Evolutionary conservation across 257 asterid species (phyloP), one percentile per base, ranked within the genome.

Genomic region (Osmanthus fragrans): DNA sequence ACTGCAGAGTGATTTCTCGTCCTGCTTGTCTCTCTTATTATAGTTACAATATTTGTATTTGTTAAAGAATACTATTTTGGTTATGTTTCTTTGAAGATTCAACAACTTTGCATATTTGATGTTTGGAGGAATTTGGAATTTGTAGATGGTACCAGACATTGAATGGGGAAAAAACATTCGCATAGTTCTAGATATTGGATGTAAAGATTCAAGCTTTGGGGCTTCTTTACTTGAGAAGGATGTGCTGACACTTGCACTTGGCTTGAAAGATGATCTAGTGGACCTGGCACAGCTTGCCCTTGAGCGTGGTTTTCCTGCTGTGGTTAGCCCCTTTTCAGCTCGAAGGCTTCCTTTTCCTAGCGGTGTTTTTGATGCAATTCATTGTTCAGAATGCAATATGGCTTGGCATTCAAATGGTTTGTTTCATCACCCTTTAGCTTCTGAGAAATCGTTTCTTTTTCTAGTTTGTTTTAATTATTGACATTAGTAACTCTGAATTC

Each of bases 111-210:
- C 60, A 66, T 71, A 56, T 63, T 82, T 79, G 54, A 77, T 72
- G 54, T 81, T 75, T 72, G 75, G 72, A n/a, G 76, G 42, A 72
- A 81, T 75, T 84, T 78, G 87, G 76, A 75, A 79, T 81, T 72
- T 82, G 69, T 87, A 95, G 99, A 93, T 95, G 97, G 99, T 87
- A 72, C 99, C 99, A 16, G 99, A 95, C 87, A 90, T 95, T 66
- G 97, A 89, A 84, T 95, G 98, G 99, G 99, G 99, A 66, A 93
- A 90, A 82, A 93, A 95, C 77, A 91, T 95, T 36, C 97, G 94
- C 34, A 71, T 90, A 49, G 90, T 90, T 76, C 94, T 95, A 76
- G 98, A 95, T 80, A 84, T 93, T 79, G 99, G 98, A 66, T 89
- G 98, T 84, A 87, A 79, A 78, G 98, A 95, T 84, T 95, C 98